Evolutionary conservation across 2,329 filamentous ascomycete genomes (phyloP).

Genomic region (Trichoderma sp.): DNA sequence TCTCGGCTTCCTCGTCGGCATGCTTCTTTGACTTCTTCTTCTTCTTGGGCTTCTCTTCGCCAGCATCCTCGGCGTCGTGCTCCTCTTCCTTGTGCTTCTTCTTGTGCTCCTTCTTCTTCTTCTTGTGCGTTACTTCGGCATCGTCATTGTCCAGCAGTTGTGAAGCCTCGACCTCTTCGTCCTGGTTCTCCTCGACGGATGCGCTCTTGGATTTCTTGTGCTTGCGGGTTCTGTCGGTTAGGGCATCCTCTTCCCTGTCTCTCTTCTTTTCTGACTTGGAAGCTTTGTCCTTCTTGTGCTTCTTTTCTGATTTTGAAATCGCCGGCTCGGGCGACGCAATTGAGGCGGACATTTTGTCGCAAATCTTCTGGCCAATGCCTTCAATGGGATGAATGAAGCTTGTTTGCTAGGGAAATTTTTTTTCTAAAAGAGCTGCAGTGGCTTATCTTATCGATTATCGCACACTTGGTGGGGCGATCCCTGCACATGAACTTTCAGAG

Average conservation of each 20-base stretch:
- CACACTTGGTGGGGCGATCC: not conserved
- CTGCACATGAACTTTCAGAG: not conserved
- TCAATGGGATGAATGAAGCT: conserved; percentile 4
- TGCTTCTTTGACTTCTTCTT: conserved; percentile 35
- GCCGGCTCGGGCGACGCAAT: conserved; percentile 33
- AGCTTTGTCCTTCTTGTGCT: conserved; percentile 38
- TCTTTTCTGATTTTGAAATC: conserved; percentile 39
- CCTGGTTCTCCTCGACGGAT: conserved; percentile 32
- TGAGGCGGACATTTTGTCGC: conserved; percentile 24
- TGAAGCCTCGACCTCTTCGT: conserved; percentile 20
- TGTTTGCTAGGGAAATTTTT: conserved; percentile 16
- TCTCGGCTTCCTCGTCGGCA: conserved; percentile 30
- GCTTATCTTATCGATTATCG: conserved; percentile 23
- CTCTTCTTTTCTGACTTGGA: conserved; percentile 45
- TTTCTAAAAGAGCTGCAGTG: not conserved
- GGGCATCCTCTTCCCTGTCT: conserved; percentile 42
- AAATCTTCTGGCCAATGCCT: not conserved
- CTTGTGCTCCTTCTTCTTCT: conserved; percentile 30
- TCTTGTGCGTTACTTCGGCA: conserved; percentile 37
- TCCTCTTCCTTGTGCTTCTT: conserved; percentile 32
- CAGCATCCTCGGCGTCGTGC: conserved; percentile 10
- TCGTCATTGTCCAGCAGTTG: conserved; percentile 29
- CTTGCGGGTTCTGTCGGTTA: conserved; percentile 43
- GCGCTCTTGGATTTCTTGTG: conserved; percentile 52
- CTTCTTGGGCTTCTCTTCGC: conserved; percentile 34